Evolutionary conservation across 768 basidiomycete species (phyloP).

Genomic region (Cyathus striatus): DNA sequence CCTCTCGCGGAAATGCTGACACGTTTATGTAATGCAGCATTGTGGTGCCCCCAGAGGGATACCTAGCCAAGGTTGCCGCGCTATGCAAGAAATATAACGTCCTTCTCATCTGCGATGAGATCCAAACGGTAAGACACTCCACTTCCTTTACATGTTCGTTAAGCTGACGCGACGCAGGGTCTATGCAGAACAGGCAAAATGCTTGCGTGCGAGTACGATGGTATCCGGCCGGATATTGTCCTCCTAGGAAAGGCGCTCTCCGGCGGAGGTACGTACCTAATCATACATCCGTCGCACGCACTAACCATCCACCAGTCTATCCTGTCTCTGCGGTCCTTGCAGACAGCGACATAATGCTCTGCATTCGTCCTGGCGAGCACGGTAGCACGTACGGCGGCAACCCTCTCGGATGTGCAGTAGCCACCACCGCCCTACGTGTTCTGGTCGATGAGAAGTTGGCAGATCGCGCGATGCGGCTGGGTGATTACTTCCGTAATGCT

Average conservation of each 20-base stretch:
- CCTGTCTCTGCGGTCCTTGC: conserved; percentile 95
- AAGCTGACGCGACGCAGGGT: conserved; percentile 43
- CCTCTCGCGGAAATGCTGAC: not conserved
- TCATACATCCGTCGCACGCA: conserved; percentile 3
- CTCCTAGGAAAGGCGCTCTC: conserved; percentile 96
- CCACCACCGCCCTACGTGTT: conserved; percentile 89
- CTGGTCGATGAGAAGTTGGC: conserved; percentile 83
- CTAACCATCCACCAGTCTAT: conserved; percentile 83
- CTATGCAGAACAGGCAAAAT: conserved; percentile 91
- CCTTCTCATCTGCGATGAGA: conserved; percentile 96
- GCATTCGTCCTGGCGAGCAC: conserved; percentile 92
- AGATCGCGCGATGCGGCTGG: conserved; percentile 73
- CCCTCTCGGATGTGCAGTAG: conserved; percentile 94
- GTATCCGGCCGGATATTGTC: conserved; percentile 85
- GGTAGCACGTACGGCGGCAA: conserved; percentile 97
- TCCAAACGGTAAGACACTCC: conserved; percentile 71
- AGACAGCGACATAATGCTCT: conserved; percentile 88
- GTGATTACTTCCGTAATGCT: conserved; percentile 71
- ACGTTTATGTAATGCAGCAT: conserved; percentile 47
- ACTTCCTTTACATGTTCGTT: conserved; percentile 1
- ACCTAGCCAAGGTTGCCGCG: conserved; percentile 69
- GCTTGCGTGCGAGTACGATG: conserved; percentile 86
- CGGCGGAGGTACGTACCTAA: conserved; percentile 68
- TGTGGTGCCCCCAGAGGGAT: conserved; percentile 86
- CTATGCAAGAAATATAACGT: conserved; percentile 93